Base-by-base conservation (phyloP, 768 basidiomycete genomes). In the Pisolithus microcarpus region DNA sequence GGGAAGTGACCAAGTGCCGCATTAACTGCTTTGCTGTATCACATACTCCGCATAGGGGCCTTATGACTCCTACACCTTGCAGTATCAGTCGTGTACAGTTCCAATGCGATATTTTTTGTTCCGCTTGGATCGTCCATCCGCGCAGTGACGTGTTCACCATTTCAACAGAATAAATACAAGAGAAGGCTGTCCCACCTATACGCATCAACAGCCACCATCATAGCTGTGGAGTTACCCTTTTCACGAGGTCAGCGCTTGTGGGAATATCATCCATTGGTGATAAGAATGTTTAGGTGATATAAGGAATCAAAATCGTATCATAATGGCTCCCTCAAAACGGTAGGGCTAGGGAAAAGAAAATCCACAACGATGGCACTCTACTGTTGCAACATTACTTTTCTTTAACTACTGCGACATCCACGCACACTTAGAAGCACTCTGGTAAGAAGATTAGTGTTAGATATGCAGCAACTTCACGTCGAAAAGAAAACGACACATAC, bases 401-500 rank as follows among this genome's bases (percentile, higher is more conserved):
- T 47, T 48, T 48, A 48, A 55, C 65, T 61, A 62, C 58, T 44
- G 36, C 44, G 47, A 48, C 47, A 31, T 55, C 53, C 19, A 30
- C 28, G n/a, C 9, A 8, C 42, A 19, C 44, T 56, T 63, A 64
- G 63, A 58, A 63, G 56, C 52, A 69, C 51, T 57, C 61, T 62
- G 53, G 44, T 38, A 48, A 5, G 19, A 26, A 47, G 39, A 53
- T 49, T 52, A 18, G 13, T 7, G 16, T 23, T 10, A 26, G 7
- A 4, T 42, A 24, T 9, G 16, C 15, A 43, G 5, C n/a, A 21
- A 2, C n/a, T 19, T 23, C 11, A 8, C n/a, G 9, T 0, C 2
- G n/a, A 4, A 8, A 18, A 28, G 7, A 2, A n/a, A 42, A 48
- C 24, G 18, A 46, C 19, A 77, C 78, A 54, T 66, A 82, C 81